These are phyloP conservation scores for Penicillium ochrochloron DNA, from an alignment of 495 filamentous ascomycete genomes.

Conservation along the genomic window DNA sequence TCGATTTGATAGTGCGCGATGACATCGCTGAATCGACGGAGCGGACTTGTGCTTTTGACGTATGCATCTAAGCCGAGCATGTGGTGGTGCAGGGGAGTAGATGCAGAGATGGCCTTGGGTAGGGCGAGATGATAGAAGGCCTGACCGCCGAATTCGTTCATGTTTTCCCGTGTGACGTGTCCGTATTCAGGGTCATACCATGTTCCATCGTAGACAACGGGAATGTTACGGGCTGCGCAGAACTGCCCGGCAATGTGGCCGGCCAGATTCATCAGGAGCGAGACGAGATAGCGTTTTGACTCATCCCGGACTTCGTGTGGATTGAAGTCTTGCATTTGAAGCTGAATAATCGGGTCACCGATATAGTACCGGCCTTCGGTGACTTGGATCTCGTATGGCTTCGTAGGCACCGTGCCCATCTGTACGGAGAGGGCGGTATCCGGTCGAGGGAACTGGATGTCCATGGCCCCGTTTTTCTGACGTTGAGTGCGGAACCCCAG, in stretches of 20 bases:
- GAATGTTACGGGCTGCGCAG: slow-evolving; percentile 75
- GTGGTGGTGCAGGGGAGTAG: slow-evolving; percentile 57
- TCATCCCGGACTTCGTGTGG: slow-evolving; percentile 47
- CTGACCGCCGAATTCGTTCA: slow-evolving; percentile 39
- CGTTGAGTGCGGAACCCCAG: slow-evolving; percentile 45
- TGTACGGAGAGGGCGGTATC: slow-evolving; percentile 41
- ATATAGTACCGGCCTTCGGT: slow-evolving; percentile 41
- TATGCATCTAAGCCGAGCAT: slow-evolving; percentile 72
- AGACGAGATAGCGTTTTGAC: slow-evolving; percentile 52
- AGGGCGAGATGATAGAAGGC: slow-evolving; percentile 38
- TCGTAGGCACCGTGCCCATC: slow-evolving; percentile 26
- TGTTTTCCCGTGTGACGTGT: slow-evolving; percentile 41
- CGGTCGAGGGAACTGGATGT: slow-evolving; percentile 26
- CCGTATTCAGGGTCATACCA: slow-evolving; percentile 61
- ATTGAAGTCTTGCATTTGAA: slow-evolving; percentile 34
- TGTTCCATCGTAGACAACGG: slow-evolving; percentile 75
- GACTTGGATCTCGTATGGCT: slow-evolving; percentile 38
- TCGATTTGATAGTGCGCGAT: slow-evolving; percentile 93
- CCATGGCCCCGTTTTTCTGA: slow-evolving; percentile 47
- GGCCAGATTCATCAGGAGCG: slow-evolving; percentile 77
- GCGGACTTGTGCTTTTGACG: slow-evolving; percentile 80
- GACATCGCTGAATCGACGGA: slow-evolving; percentile 83
- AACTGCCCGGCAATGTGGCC: slow-evolving; percentile 74
- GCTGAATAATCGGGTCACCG: slow-evolving; percentile 60
- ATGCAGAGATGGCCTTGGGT: slow-evolving; percentile 57